Base-by-base conservation (phyloP, 495 filamentous ascomycete genomes). In the Entonaema liquescens region DNA sequence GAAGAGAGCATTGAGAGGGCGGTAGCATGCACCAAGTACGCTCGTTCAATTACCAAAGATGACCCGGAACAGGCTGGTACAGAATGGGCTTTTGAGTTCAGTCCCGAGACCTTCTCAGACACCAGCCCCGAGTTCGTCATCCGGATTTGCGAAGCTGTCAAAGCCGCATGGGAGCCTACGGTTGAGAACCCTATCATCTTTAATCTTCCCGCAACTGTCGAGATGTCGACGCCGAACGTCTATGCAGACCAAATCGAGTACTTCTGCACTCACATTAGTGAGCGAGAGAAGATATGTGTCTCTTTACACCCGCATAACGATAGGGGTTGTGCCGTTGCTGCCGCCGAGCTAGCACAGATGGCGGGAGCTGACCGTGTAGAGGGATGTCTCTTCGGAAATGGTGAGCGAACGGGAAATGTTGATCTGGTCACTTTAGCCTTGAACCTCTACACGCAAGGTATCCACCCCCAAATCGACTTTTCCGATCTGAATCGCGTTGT, bases 231-330 rank as follows among this genome's bases (percentile, higher is more conserved):
- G 2, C 95, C 95, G 19, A 99, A 99, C 74, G 87, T 98, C 56
- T 99, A 96, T 76, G 95, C 95, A 28, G 95, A 99, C 79, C 93
- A 97, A 81, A 92, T 99, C 70, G 95, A 99, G 77, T 97, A 92
- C 81, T 99, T 99, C 81, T 96, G 93, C 81, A 86, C 84, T 35
- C 80, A 91, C 42, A 68, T 93, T 76, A 84, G 84, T 0, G 92
- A 95, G 77, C 82, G 93, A 49, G 87, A 93, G 66, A 94, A 94
- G 81, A 89, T 94, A 59, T 90, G 90, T 62, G 90, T 95, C 7
- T 93, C 90, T 58, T 84, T 95, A 12, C 95, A 98, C 75, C 92
- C 93, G 2, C 95, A 98, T 79, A 99, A 99, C 74, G 95, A 98
- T 80, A 86, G 95, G 38, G 94, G 95, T 8, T 98, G 94, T 76